phyloP scores from a whole-genome alignment of 495 filamentous ascomycete genomes.

The Neurospora sp. region DNA sequence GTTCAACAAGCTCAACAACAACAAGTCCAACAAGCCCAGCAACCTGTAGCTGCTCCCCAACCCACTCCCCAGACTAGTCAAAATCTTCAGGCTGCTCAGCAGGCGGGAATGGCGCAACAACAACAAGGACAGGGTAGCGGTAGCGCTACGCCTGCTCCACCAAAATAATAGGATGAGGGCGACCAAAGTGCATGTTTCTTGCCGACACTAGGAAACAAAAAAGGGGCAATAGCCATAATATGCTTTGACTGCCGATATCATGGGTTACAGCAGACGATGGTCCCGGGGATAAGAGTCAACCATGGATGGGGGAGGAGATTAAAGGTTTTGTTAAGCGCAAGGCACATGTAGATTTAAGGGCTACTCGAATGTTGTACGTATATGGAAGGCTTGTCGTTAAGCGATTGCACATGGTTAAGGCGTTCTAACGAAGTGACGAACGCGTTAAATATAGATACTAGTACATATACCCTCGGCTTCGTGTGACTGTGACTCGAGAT shows the following conservation, averaged over 20 bases:
- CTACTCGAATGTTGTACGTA: not conserved
- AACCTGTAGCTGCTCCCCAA: not conserved
- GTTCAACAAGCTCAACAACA: conserved; percentile 8
- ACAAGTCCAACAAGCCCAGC: conserved; percentile 16
- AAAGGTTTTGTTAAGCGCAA: not conserved
- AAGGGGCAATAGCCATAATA: not conserved
- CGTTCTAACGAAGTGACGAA: not conserved
- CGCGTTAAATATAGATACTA: not conserved
- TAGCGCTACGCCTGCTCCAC: conserved; percentile 27
- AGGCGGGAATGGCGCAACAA: conserved; percentile 8
- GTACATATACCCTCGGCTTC: not conserved
- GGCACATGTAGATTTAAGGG: not conserved
- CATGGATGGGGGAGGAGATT: not conserved
- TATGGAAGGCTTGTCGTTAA: not conserved
- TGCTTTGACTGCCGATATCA: not conserved
- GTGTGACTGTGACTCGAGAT: not conserved
- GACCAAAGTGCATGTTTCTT: not conserved
- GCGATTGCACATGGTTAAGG: not conserved
- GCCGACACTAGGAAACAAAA: not conserved
- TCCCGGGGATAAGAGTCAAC: not conserved
- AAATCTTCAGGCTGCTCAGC: conserved; percentile 1
- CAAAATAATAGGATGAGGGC: conserved; percentile 6
- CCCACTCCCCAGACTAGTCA: not conserved
- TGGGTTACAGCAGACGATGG: not conserved
- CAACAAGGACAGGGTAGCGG: conserved; percentile 35